phyloP scores from a whole-genome alignment of 2,329 filamentous ascomycete species.

The Clarireedia sp. region DNA sequence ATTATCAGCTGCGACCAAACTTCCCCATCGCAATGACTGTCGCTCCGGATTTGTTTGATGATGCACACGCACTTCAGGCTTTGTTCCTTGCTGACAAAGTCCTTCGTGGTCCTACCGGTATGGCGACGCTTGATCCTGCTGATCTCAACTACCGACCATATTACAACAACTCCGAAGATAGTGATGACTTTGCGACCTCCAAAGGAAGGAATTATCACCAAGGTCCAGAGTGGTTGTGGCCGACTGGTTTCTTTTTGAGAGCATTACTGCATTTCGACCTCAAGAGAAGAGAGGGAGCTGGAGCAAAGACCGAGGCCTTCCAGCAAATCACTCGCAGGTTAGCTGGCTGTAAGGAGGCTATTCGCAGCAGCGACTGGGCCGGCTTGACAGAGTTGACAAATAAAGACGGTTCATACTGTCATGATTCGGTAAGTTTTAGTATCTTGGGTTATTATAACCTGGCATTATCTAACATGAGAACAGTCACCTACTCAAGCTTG shows the following conservation, averaged over 20 bases:
- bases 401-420: conserved; percentile 74
- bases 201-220: conserved; percentile 98
- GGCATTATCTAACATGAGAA: conserved; percentile 13
- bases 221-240: conserved; percentile 97
- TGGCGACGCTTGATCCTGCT: conserved; percentile 88
- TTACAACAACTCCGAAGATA: conserved; percentile 94
- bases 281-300: conserved; percentile 53
- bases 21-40: conserved; percentile 95
- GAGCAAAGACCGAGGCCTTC: conserved; percentile 78
- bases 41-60: conserved; percentile 78
- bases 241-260: conserved; percentile 88
- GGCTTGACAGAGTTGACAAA: conserved; percentile 91
- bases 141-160: conserved; percentile 92
- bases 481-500: conserved; percentile 92
- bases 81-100: conserved; percentile 71
- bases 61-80: conserved; percentile 68
- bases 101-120: conserved; percentile 80
- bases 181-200: conserved; percentile 78
- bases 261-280: conserved; percentile 88
- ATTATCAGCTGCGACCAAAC: conserved; percentile 93
- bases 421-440: conserved; percentile 66
- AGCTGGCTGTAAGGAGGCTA: conserved; percentile 75
- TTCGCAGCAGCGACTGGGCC: conserved; percentile 75
- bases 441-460: conserved; percentile 8
- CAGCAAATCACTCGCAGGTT: conserved; percentile 87